phyloP scores from a whole-genome alignment of 164 flowering plant species.

The Dillenia suffruticosa region DNA sequence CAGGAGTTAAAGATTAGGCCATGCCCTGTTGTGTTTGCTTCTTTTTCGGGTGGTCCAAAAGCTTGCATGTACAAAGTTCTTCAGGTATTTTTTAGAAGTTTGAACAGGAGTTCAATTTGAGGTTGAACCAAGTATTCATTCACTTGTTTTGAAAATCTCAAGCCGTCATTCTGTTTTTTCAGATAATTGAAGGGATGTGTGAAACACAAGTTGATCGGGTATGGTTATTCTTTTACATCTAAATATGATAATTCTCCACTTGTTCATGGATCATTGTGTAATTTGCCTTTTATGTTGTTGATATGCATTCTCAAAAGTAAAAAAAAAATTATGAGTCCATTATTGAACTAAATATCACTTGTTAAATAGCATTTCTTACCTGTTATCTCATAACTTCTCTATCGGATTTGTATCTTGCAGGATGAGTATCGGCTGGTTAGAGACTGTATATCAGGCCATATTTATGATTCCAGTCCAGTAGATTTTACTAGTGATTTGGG shows the following conservation, averaged over 20 bases:
- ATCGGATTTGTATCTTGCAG: constrained; percentile 32
- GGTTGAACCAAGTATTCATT: too few relatives aligned
- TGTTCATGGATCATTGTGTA: too few relatives aligned
- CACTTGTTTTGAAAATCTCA: too few relatives aligned
- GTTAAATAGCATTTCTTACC: too few relatives aligned
- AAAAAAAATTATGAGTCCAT: too few relatives aligned
- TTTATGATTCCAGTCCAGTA: constrained; percentile 87
- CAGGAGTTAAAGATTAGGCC: constrained; percentile 77
- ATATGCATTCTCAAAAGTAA: neutral
- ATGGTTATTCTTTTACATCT: constrained; percentile 8
- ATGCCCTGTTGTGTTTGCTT: constrained; percentile 78
- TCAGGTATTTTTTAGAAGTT: constrained; percentile 49
- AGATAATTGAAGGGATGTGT: constrained; percentile 72
- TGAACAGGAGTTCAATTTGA: neutral
- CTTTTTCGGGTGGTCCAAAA: constrained; percentile 95
- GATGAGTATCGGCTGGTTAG: constrained; percentile 59
- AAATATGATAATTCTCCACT: too few relatives aligned
- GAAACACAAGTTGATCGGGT: constrained; percentile 47
- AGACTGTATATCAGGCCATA: constrained; percentile 69
- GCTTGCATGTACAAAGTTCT: constrained; percentile 93
- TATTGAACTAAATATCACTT: too few relatives aligned
- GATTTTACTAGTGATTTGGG: constrained; percentile 90
- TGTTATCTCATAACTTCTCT: constrained; percentile 4
- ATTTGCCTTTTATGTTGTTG: neutral
- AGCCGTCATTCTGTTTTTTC: constrained; percentile 18